Percentiles rank a stretch among this genome's conserved stretches.
phyloP scores from a whole-genome alignment of 2,329 filamentous ascomycete genomes.

The Stromatinia cepivora region DNA sequence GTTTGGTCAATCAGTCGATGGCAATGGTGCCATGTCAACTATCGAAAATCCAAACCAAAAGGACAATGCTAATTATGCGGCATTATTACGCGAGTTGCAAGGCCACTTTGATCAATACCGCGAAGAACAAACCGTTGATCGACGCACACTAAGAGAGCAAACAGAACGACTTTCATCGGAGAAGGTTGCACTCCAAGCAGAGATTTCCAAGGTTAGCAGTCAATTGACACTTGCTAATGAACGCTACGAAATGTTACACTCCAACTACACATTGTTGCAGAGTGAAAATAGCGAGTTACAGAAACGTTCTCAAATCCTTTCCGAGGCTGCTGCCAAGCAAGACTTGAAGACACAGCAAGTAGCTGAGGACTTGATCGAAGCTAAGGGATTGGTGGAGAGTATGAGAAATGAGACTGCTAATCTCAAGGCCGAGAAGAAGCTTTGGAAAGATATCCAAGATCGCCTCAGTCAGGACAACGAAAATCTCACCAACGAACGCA shows the following conservation, averaged over 20 bases:
- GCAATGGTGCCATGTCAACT: constrained; percentile 56
- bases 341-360: constrained; percentile 89
- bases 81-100: constrained; percentile 83
- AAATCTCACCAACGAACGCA: constrained; percentile 77
- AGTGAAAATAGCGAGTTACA: constrained; percentile 84
- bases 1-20: constrained; percentile 69
- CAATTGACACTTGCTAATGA: constrained; percentile 80
- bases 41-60: constrained; percentile 56
- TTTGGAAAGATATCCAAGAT: constrained; percentile 92
- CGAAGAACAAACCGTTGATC: constrained; percentile 79
- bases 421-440: constrained; percentile 88
- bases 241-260: constrained; percentile 84
- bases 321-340: constrained; percentile 83
- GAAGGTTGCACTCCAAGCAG: constrained; percentile 78
- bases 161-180: constrained; percentile 78
- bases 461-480: constrained; percentile 88
- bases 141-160: constrained; percentile 80
- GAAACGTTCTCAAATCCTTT: constrained; percentile 73
- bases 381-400: constrained; percentile 77
- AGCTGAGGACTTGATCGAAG: constrained; percentile 88
- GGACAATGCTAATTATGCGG: constrained; percentile 69
- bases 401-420: constrained; percentile 89
- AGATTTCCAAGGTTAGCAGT: constrained; percentile 76
- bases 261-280: constrained; percentile 81
- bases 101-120: constrained; percentile 86